Base-by-base conservation (phyloP, 768 basidiomycete species). In the Termitomyces sp. region DNA sequence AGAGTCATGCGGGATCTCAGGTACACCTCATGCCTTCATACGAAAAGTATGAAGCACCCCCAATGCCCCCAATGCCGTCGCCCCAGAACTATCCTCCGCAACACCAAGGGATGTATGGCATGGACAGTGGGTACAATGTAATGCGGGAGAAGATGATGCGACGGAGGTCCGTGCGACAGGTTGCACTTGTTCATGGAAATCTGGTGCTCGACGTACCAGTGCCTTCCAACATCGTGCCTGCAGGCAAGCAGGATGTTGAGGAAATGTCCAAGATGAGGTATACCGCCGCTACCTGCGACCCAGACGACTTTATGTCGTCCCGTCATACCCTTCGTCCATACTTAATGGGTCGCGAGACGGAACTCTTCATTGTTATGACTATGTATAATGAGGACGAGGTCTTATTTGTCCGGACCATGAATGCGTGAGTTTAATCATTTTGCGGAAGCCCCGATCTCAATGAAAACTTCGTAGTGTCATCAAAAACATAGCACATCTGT, bases 371-470 rank as follows among this genome's bases (percentile, higher is more conserved):
- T 64, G 93, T 95, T 42, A 91, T 96, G 85, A 96, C 94, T 45
- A 95, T 96, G 92, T 92, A 92, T 70, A 95, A 95, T 69, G 94
- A 97, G 74, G 91, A 92, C 66, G 89, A 92, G 67, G 75, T 86
- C 9, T 75, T 91, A 28, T 92, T 92, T 69, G 76, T 77, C 67
- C 82, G 79, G 67, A 94, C 91, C 12, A 92, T 94, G 88, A 92
- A 92, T 64, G 83, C 89, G 86, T 88, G 66, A 66, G 87, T 77
- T 54, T 52, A 18, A 22, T 45, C 55, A 54, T 50, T n/a, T 15
- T 36, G n/a, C 31, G 41, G 20, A 58, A 57, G 28, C 45, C 47
- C 24, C 37, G 29, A 34, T 22, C 33, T 56, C 60, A 46, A 45
- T 54, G 54, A 48, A 15, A 33, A 33, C 62, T 57, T 60, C 49